Evolutionary conservation across 768 basidiomycete genomes (phyloP).

Genomic region (Pleurotus cornucopiae): DNA sequence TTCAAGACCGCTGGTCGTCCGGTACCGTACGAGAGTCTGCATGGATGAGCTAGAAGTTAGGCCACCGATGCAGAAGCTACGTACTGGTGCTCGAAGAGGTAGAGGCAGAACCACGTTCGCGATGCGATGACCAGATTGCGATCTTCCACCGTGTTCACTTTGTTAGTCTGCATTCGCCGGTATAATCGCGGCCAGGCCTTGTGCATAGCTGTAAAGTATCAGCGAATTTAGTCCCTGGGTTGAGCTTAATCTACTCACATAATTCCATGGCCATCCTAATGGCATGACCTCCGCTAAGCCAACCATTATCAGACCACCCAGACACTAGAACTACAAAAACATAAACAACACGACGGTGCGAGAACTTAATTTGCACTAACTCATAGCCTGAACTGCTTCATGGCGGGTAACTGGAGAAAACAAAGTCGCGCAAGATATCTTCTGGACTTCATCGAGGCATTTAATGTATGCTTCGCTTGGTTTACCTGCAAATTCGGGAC

Average conservation of each 20-base stretch:
- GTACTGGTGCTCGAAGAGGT: slow-evolving; percentile 92
- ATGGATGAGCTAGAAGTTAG: neutral
- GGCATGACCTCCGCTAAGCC: slow-evolving; percentile 94
- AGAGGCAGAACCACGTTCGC: slow-evolving; percentile 90
- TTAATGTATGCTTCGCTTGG: slow-evolving; percentile 69
- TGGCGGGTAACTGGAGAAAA: slow-evolving; percentile 81
- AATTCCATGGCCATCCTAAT: slow-evolving; percentile 95
- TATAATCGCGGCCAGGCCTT: slow-evolving; percentile 85
- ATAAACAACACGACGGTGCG: slow-evolving; percentile 2
- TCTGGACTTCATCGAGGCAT: slow-evolving; percentile 81
- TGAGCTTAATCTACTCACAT: slow-evolving; percentile 43
- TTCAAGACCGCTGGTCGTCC: slow-evolving; percentile 90
- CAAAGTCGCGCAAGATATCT: slow-evolving; percentile 79
- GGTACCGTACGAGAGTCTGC: slow-evolving; percentile 91
- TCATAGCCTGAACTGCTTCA: slow-evolving; percentile 93
- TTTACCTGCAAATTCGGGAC: slow-evolving; percentile 40
- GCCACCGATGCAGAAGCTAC: slow-evolving; percentile 23
- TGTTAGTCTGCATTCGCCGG: slow-evolving; percentile 71
- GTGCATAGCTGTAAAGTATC: slow-evolving; percentile 62
- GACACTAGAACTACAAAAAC: slow-evolving; percentile 69
- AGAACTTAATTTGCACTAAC: slow-evolving; percentile 38
- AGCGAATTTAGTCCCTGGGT: neutral
- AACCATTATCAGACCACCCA: slow-evolving; percentile 95
- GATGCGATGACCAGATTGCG: slow-evolving; percentile 76
- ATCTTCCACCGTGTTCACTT: slow-evolving; percentile 56